phyloP scores from a whole-genome alignment of 2,329 filamentous ascomycete species.

The Xylaria sp. region DNA sequence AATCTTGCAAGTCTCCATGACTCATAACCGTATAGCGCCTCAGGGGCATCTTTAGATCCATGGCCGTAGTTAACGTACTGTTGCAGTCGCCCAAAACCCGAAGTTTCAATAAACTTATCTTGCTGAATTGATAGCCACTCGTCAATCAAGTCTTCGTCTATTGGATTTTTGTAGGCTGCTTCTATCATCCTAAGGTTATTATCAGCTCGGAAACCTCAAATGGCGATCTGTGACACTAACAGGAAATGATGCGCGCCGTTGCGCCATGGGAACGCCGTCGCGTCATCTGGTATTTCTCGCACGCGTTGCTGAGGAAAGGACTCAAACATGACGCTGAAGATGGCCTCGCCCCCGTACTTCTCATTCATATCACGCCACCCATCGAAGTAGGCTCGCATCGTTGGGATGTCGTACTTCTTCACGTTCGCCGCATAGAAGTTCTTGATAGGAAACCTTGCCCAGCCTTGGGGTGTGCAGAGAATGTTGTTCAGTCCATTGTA shows the following conservation, averaged over 20 bases:
- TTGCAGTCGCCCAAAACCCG: conserved; percentile 42
- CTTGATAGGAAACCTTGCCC: conserved; percentile 23
- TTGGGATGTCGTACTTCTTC: conserved; percentile 13
- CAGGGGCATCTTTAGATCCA: conserved; percentile 47
- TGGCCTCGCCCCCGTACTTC: conserved; percentile 11
- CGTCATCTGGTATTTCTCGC: conserved; percentile 6
- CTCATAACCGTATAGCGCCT: conserved; percentile 53
- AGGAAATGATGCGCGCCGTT: conserved; percentile 16
- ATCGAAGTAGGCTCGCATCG: conserved; percentile 13
- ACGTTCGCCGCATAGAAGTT: conserved; percentile 24
- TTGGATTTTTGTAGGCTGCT: conserved; percentile 8
- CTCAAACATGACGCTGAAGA: conserved; percentile 25
- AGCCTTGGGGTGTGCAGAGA: conserved; percentile 17
- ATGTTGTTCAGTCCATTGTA: conserved; percentile 23
- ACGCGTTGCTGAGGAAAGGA: conserved; percentile 17
- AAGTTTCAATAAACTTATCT: conserved; percentile 1
- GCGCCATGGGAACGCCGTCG: conserved; percentile 20
- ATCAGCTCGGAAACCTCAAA: background rate
- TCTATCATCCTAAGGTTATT: conserved; percentile 12
- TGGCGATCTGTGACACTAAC: background rate
- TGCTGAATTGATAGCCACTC: conserved; percentile 14
- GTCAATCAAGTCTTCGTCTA: conserved; percentile 12
- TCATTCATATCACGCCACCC: conserved; percentile 21
- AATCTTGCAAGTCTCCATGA: conserved; percentile 53
- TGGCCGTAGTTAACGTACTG: conserved; percentile 54